A percentile compares a stretch with the other conserved stretches of the same genome.
Evolutionary conservation across 495 filamentous ascomycete genomes (phyloP).

Genomic region (Neurospora sp.): DNA sequence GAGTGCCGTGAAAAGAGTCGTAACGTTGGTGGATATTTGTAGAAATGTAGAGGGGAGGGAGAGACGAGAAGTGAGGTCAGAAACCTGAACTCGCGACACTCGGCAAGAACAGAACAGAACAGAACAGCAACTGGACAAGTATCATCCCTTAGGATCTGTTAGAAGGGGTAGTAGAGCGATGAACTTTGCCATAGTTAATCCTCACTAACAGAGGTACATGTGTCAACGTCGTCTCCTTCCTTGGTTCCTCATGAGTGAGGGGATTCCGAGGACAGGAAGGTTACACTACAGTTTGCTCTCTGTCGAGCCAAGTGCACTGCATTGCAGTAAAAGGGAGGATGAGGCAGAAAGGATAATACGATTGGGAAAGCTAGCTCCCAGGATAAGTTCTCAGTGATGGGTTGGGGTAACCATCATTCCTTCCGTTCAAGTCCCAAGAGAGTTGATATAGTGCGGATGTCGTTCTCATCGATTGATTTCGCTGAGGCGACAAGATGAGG

Average conservation of each 20-base stretch:
- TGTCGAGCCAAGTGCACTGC: background rate
- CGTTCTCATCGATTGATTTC: background rate
- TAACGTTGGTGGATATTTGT: background rate
- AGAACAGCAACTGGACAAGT: background rate
- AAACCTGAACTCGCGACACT: background rate
- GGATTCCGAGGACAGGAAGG: background rate
- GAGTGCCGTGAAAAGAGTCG: background rate
- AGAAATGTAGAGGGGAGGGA: background rate
- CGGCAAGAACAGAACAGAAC: background rate
- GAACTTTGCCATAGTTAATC: background rate
- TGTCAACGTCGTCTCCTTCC: background rate
- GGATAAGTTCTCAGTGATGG: background rate
- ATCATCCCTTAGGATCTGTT: background rate
- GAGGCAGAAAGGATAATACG: too few species aligned
- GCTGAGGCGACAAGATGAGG: rapidly evolving
- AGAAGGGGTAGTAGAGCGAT: background rate
- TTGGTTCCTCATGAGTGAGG: background rate
- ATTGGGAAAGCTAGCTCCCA: too few species aligned
- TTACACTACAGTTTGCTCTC: background rate
- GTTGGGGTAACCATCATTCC: background rate
- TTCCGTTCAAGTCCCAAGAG: background rate
- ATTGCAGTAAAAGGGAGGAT: background rate
- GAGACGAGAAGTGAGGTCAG: background rate
- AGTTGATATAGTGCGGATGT: background rate
- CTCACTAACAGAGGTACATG: background rate